Evolutionary conservation across 768 basidiomycete species (phyloP).

Genomic region (Strobilomyces echinocephalus): DNA sequence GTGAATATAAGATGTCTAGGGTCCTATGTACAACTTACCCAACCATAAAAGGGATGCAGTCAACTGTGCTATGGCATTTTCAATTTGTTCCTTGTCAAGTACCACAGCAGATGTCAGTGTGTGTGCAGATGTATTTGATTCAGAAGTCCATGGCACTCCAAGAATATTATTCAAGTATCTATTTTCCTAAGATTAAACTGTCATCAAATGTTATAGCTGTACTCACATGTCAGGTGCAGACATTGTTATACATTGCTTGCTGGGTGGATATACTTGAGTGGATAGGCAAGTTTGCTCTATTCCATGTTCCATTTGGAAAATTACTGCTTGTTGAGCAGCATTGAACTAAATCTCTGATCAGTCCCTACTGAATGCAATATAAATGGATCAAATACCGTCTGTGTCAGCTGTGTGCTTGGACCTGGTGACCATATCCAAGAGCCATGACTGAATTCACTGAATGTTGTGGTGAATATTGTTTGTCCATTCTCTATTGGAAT

Average conservation of each 20-base stretch:
- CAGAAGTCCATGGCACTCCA: background rate
- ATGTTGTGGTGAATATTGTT: background rate
- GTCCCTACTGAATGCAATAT: background rate
- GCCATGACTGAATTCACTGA: background rate
- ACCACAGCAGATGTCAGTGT: background rate
- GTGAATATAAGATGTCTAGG: background rate
- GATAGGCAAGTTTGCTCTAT: background rate
- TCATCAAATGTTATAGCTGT: background rate
- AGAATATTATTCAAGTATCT: slow-evolving; percentile 5
- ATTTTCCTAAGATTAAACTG: background rate
- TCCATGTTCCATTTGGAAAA: too few relatives aligned
- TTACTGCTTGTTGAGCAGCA: background rate
- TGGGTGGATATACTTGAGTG: background rate
- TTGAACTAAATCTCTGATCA: background rate
- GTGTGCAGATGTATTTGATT: background rate
- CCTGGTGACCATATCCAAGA: slow-evolving; percentile 10
- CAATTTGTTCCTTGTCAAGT: background rate
- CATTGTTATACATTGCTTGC: background rate
- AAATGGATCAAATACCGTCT: background rate
- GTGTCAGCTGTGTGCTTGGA: too few relatives aligned
- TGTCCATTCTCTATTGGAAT: slow-evolving; percentile 3
- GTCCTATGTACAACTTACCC: background rate
- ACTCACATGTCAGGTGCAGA: background rate
- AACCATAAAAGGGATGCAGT: slow-evolving; percentile 6
- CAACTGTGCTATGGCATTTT: slow-evolving; percentile 1